Percentiles rank a stretch among this genome's conserved stretches.
Evolutionary conservation across 192 early-diverging fungal species (phyloP).

Genomic region (Chytriomyces hyalinus): DNA sequence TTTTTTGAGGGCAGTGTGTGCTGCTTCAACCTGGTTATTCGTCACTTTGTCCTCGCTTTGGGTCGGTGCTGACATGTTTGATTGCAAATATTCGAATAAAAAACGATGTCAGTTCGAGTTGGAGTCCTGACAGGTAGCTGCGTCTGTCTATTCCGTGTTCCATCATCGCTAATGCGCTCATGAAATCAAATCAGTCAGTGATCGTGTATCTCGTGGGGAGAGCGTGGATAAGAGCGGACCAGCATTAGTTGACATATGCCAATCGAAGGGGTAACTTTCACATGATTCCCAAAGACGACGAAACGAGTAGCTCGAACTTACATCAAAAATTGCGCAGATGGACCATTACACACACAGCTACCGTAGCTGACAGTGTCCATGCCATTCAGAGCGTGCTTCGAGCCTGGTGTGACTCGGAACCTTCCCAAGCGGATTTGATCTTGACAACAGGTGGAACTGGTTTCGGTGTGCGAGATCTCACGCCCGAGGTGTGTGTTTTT

Average conservation of each 20-base stretch:
- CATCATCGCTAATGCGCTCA: background rate
- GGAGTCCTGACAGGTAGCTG: background rate
- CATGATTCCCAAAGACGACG: too few species aligned
- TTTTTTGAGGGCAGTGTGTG: slow-evolving; percentile 4
- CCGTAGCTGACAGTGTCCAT: slow-evolving; percentile 39
- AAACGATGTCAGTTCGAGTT: background rate
- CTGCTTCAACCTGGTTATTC: background rate
- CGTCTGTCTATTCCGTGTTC: background rate
- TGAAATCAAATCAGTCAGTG: slow-evolving; percentile 10
- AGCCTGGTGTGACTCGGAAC: slow-evolving; percentile 21
- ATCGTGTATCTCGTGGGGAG: slow-evolving; percentile 18
- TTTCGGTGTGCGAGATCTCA: slow-evolving; percentile 81
- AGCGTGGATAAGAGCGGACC: slow-evolving; percentile 21
- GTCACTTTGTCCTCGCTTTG: background rate
- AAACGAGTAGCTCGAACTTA: too few species aligned
- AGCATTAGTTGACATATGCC: background rate
- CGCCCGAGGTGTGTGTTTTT: slow-evolving; percentile 72
- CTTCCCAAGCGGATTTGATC: slow-evolving; percentile 60
- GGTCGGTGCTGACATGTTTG: too few species aligned
- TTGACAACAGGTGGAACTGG: slow-evolving; percentile 94
- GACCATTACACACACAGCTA: slow-evolving; percentile 15
- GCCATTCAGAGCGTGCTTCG: slow-evolving; percentile 35
- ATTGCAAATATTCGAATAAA: too few species aligned
- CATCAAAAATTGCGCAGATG: slow-evolving; percentile 10
- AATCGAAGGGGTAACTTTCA: too few species aligned